Percentiles rank a stretch among this genome's conserved stretches.
phyloP scores from a whole-genome alignment of 2,329 filamentous ascomycete genomes.

The Thelonectria rubi region DNA sequence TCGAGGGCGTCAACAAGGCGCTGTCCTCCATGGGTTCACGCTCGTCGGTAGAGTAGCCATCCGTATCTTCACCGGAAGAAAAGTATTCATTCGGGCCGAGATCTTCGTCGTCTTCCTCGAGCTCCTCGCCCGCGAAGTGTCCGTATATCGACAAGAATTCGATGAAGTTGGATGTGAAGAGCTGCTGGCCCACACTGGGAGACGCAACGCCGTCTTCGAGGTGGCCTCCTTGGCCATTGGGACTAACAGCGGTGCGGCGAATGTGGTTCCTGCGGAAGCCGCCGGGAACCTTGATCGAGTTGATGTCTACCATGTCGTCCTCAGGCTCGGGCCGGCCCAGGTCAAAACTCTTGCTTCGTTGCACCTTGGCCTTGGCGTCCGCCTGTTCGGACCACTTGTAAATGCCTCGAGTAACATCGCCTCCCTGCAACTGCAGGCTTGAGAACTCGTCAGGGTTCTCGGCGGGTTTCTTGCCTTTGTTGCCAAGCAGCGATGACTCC shows the following conservation, averaged over 20 bases:
- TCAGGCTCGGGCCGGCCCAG: constrained; percentile 80
- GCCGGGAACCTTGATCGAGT: constrained; percentile 90
- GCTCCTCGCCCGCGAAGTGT: constrained; percentile 95
- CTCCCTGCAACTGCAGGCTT: constrained; percentile 89
- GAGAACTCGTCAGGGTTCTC: constrained; percentile 84
- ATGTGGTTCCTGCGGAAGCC: constrained; percentile 93
- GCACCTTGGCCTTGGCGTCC: constrained; percentile 72
- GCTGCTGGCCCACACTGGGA: constrained; percentile 47
- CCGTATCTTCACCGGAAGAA: constrained; percentile 76
- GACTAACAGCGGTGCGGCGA: constrained; percentile 75
- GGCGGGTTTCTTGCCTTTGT: constrained; percentile 65
- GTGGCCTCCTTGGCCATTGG: constrained; percentile 49
- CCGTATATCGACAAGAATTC: constrained; percentile 96
- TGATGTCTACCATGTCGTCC: constrained; percentile 83
- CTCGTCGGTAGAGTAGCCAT: constrained; percentile 72
- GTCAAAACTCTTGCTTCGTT: constrained; percentile 89
- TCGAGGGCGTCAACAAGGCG: constrained; percentile 79
- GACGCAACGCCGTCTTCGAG: constrained; percentile 48
- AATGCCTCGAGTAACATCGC: constrained; percentile 92
- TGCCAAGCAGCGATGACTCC: constrained; percentile 55
- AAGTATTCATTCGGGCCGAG: constrained; percentile 91
- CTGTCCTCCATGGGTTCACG: constrained; percentile 88
- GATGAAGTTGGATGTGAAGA: constrained; percentile 92
- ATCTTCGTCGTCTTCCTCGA: constrained; percentile 95
- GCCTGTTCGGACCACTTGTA: constrained; percentile 97